Conservation (phyloP, 352 stramenopile genomes). For the Globisporangium cystogenes region DNA sequence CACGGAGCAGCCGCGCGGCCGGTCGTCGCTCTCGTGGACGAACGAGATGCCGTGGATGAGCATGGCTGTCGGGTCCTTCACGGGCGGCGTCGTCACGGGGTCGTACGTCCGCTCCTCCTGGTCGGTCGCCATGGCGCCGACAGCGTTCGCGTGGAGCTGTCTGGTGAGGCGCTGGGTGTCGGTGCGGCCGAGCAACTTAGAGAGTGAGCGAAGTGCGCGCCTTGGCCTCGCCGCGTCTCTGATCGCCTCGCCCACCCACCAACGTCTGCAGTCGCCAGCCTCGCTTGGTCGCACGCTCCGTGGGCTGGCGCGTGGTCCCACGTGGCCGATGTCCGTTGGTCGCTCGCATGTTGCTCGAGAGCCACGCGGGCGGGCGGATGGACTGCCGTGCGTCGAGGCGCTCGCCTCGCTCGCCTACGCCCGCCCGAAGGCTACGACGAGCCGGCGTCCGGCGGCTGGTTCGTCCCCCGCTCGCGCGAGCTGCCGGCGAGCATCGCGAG, state of each 20-base stretch:
- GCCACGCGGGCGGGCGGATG: neutral
- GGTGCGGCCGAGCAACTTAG: neutral
- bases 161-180: neutral
- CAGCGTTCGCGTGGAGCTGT: neutral
- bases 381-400: neutral
- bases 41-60: conserved; percentile 10
- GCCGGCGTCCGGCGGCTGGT: neutral
- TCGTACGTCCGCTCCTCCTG: conserved; percentile 32
- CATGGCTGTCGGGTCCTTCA: conserved; percentile 14
- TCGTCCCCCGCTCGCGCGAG: neutral
- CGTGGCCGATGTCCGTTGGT: neutral
- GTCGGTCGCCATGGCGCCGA: conserved; percentile 10
- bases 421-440: neutral
- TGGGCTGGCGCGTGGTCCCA: neutral
- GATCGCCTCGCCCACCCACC: neutral
- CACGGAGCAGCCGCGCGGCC: conserved; percentile 34
- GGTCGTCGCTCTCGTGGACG: conserved; percentile 10
- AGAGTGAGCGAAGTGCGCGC: neutral
- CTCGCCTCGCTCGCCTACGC: no score
- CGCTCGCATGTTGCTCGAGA: neutral
- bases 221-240: neutral
- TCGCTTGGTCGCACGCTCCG: no score
- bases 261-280: neutral
- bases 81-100: conserved; percentile 20
- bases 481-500: conserved; percentile 33